Evolutionary conservation across 1,284 basidiomycete species (phyloP), one percentile per base, ranked within the genome.

Genomic region (Boletellus sp.): DNA sequence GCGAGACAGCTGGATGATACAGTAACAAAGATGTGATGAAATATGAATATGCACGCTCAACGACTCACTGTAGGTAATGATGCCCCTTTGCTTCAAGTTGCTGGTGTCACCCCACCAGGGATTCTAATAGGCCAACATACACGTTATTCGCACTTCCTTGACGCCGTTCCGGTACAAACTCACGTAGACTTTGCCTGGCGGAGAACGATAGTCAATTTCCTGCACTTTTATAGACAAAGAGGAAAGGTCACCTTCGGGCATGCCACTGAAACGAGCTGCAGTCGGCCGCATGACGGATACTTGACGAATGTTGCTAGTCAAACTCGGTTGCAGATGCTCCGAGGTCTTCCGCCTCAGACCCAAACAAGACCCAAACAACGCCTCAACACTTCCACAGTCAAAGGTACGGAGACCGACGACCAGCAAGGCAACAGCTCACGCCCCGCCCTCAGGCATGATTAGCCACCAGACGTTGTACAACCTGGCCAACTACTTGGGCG

Each of bases 81-180:
- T 78, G 54, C 93, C 91, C 74, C 82, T 91, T 69, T 93, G 91
- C 71, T 78, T 85, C 46, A 72, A 59, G 39, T 74, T 78, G 54
- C 80, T 79, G 67, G 83, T 82, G 73, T 89, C 86, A 74, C 93
- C 93, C 93, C 93, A 97, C 93, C 93, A 96, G 50, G 86, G 77
- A 72, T 81, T 88, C 91, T 95, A 67, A 46, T 15, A 8, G n/a
- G n/a, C 18, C 21, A 52, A 15, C 30, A 32, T 15, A 32, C 30
- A 32, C 43, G 54, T 60, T 48, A 55, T 18, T 49, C 36, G 18
- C 10, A 16, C 39, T 70, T 39, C 45, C 33, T 40, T n/a, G 28
- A 12, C 18, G 42, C 30, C 28, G n/a, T 30, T 16, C 21, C 15
- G 13, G 39, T 52, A 43, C 48, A 49, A 45, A 78, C 79, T 81